Percentiles rank a stretch among this genome's conserved stretches.
Evolutionary conservation across 345 rosid species (phyloP).

Genomic region (Lepidium aucheri): DNA sequence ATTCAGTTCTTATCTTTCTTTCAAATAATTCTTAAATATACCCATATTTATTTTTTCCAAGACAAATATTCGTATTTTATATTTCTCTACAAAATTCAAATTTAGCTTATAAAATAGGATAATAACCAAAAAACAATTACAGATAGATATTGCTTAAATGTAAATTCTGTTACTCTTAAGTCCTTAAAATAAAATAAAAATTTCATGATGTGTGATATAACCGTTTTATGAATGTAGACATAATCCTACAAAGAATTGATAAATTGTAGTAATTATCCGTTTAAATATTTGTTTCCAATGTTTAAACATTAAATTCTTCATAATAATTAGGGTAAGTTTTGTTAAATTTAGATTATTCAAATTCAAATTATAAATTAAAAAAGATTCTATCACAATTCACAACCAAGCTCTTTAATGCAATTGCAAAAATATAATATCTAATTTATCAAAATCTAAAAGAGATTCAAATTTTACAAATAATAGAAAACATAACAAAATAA

Average conservation of each 20-base stretch:
- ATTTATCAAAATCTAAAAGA: background rate
- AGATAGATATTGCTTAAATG: background rate
- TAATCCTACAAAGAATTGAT: background rate
- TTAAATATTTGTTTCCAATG: background rate
- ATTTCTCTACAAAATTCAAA: too few species aligned
- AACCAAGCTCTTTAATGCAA: conserved; percentile 4
- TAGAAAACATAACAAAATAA: background rate
- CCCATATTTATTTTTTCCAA: too few species aligned
- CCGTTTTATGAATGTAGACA: background rate
- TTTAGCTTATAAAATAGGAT: too few species aligned
- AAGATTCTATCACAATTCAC: background rate
- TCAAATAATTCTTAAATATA: too few species aligned
- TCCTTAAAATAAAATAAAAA: background rate
- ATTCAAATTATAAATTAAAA: background rate
- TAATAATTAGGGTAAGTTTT: background rate
- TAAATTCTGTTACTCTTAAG: background rate
- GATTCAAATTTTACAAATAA: background rate
- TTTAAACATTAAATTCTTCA: background rate
- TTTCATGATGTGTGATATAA: background rate
- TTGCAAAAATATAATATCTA: background rate
- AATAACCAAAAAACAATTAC: too few species aligned
- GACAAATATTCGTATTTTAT: too few species aligned
- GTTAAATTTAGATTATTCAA: background rate
- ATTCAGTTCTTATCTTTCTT: too few species aligned
- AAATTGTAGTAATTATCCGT: background rate